Base-by-base conservation (phyloP, 2,329 filamentous ascomycete species). In the Fusarium ambrosium region DNA sequence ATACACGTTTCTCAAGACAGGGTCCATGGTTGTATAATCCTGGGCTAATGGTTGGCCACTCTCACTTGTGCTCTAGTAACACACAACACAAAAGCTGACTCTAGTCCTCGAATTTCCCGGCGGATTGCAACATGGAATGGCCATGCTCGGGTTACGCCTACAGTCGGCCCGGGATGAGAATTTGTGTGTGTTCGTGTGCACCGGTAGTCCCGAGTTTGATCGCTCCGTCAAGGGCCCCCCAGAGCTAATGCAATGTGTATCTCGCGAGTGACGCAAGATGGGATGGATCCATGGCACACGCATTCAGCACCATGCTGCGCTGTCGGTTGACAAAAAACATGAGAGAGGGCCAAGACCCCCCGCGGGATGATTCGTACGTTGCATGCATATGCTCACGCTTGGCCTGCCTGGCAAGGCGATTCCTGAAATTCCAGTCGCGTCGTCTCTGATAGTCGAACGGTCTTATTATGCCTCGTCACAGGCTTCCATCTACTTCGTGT, bases 111-210 rank as follows among this genome's bases (percentile, higher is more conserved):
- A 64, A 64, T 58, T 58, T 56, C 48, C 61, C 62, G 62, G 62
- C 48, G 53, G 36, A 58, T 56, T 56, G 62, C 27, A 64, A 64
- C 62, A 18, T 48, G 18, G 22, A 10, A 11, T 32, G 56, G 4
- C 6, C 20, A 59, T 24, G 59, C 27, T 62, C 24, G 10, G 59
- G 36, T 58, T 32, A 34, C 60, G 68, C 53, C 66, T 45, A 51
- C 11, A 74, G 68, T 74, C 71, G 71, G 71, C 48, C 71, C 71
- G 68, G 71, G 55, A 29, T 36, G 45, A 32, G 48, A 32, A 32
- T 36, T 58, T 34, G 5, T 36, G 61, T 64, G 39, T 60, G 43
- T 58, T n/a, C 5, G 48, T 53, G 29, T 41, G 45, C 67, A 68
- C 71, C 71, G 71, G 41, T 18, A 45, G 32, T 43, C 60, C 71